A percentile compares a stretch with the other conserved stretches of the same genome.
phyloP scores from a whole-genome alignment of 495 filamentous ascomycete species.

The Wilcoxina mikolae region DNA sequence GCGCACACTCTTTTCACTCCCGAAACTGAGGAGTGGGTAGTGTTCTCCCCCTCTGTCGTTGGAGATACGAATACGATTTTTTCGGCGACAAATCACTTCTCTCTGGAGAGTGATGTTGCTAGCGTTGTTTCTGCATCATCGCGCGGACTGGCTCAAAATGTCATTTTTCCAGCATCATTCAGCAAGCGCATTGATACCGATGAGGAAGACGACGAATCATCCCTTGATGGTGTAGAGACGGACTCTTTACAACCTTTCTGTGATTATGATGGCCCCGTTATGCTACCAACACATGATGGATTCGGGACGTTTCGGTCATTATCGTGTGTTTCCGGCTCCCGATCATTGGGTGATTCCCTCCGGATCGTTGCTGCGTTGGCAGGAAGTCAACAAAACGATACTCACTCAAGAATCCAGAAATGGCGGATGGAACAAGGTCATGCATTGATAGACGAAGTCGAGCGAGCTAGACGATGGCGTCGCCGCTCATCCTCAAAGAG shows the following conservation, averaged over 20 bases:
- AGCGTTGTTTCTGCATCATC: conserved; percentile 38
- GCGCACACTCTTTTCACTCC: conserved; percentile 37
- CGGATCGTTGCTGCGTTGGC: conserved; percentile 42
- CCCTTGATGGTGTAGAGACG: conserved; percentile 70
- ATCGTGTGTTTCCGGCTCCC: not conserved
- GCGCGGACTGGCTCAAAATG: no score
- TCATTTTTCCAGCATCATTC: no score
- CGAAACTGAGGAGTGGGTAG: conserved; percentile 84
- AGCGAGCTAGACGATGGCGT: conserved; percentile 60
- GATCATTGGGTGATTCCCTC: conserved; percentile 36
- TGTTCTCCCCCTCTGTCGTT: conserved; percentile 67
- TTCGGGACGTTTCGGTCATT: conserved; percentile 56
- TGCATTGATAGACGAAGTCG: conserved; percentile 72
- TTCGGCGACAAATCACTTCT: conserved; percentile 41
- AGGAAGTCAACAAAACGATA: conserved; percentile 45
- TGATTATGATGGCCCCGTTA: conserved; percentile 34
- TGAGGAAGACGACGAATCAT: conserved; percentile 64
- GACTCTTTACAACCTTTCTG: conserved; percentile 57
- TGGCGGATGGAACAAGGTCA: conserved; percentile 88
- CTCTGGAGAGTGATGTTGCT: conserved; percentile 66
- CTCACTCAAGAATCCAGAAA: conserved; percentile 66
- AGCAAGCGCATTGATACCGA: no score
- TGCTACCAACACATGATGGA: conserved; percentile 77
- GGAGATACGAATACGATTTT: conserved; percentile 59
- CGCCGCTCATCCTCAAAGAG: conserved; percentile 34